phyloP scores from a whole-genome alignment of 2,329 filamentous ascomycete genomes.

The Ambrosiella beaveri region DNA sequence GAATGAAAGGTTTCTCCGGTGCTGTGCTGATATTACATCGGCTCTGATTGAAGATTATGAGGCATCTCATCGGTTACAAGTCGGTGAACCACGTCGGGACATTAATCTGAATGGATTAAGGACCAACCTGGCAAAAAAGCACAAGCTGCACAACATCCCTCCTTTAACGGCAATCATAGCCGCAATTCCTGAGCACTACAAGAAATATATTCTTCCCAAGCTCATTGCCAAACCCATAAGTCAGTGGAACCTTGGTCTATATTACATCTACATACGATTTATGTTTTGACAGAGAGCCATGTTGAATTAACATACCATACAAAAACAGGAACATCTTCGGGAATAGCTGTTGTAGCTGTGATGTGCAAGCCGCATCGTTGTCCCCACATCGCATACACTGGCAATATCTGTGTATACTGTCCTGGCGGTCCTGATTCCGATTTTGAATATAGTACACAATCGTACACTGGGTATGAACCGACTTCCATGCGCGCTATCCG shows the following conservation, averaged over 20 bases:
- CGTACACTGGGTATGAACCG: constrained; percentile 95
- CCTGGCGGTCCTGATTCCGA: constrained; percentile 94
- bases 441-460: constrained; percentile 98
- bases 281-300: background rate
- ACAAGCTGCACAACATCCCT: constrained; percentile 72
- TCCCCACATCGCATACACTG: constrained; percentile 94
- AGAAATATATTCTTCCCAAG: constrained; percentile 95
- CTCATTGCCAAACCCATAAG: constrained; percentile 92
- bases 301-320: background rate
- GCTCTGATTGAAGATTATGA: constrained; percentile 78
- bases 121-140: constrained; percentile 79
- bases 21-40: constrained; percentile 89
- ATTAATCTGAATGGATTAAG: constrained; percentile 84
- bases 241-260: constrained; percentile 24
- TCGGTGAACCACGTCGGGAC: constrained; percentile 58
- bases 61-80: constrained; percentile 53
- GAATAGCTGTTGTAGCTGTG: constrained; percentile 93
- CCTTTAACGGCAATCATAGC: constrained; percentile 94
- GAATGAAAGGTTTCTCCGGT: constrained; percentile 84
- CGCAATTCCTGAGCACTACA: constrained; percentile 97
- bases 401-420: constrained; percentile 98
- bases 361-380: constrained; percentile 99
- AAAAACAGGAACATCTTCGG: constrained; percentile 63
- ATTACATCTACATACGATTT: too few relatives aligned
- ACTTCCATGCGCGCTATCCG: constrained; percentile 97